Evolutionary conservation across 1,284 basidiomycete species (phyloP).

Genomic region (Tetrapyrgos nigripes): DNA sequence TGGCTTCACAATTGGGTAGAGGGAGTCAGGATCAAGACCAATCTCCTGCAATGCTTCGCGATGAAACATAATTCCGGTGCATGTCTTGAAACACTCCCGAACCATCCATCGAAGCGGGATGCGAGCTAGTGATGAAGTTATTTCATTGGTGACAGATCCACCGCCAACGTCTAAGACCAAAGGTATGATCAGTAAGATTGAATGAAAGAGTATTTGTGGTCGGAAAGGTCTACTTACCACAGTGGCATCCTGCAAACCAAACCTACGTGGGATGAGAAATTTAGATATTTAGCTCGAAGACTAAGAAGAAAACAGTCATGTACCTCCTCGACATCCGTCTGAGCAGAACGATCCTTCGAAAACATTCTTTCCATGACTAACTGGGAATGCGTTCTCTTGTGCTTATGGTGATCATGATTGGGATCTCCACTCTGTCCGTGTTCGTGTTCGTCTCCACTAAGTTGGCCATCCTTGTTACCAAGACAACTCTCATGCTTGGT

Average conservation of each 20-base stretch:
- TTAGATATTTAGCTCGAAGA: background rate
- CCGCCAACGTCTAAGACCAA: conserved; percentile 37
- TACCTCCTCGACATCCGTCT: conserved; percentile 28
- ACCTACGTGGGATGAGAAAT: conserved; percentile 12
- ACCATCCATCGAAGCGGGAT: conserved; percentile 58
- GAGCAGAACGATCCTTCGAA: background rate
- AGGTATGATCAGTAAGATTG: background rate
- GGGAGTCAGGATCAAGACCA: conserved; percentile 42
- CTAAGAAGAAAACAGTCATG: background rate
- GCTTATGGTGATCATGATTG: background rate
- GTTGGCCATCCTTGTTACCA: background rate
- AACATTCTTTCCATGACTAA: background rate
- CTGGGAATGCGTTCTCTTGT: background rate
- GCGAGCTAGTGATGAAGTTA: conserved; percentile 43
- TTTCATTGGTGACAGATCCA: conserved; percentile 41
- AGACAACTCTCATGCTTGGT: conserved; percentile 26
- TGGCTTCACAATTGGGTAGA: conserved; percentile 42
- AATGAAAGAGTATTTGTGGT: background rate
- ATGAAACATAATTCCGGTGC: conserved; percentile 47
- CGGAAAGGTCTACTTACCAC: conserved; percentile 8
- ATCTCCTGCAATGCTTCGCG: conserved; percentile 39
- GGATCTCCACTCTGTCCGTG: background rate
- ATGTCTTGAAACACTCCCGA: conserved; percentile 54
- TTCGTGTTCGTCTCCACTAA: background rate
- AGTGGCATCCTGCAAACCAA: conserved; percentile 29